These are phyloP conservation scores for Camellia japonica DNA, from an alignment of 148 eudicot genomes.

Conservation along the genomic window DNA sequence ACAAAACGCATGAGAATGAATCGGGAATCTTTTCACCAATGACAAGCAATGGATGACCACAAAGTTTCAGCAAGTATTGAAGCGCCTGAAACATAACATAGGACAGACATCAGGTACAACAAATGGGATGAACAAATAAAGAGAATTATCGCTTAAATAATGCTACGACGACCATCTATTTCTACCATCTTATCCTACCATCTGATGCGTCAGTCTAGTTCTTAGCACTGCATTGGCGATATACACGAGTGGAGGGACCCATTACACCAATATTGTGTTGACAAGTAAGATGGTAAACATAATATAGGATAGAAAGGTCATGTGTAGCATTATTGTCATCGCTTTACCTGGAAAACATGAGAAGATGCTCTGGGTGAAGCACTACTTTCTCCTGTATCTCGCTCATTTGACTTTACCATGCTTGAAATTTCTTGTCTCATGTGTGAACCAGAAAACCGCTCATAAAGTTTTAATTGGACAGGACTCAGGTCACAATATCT, in stretches of 20 bases:
- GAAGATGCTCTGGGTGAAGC: slow-evolving; percentile 70
- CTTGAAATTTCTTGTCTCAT: slow-evolving; percentile 81
- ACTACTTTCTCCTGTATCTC: slow-evolving; percentile 53
- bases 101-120: slow-evolving; percentile 11
- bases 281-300: too few relatives aligned
- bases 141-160: not conserved
- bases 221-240: too few relatives aligned
- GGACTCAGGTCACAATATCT: slow-evolving; percentile 97
- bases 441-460: slow-evolving; percentile 85
- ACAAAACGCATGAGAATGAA: slow-evolving; percentile 47
- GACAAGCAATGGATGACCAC: slow-evolving; percentile 97
- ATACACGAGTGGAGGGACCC: too few relatives aligned
- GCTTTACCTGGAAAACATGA: slow-evolving; percentile 80
- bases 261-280: too few relatives aligned
- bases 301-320: too few relatives aligned
- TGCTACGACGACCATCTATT: too few relatives aligned
- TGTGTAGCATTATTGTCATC: too few relatives aligned
- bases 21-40: slow-evolving; percentile 68
- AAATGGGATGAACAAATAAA: not conserved
- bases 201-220: too few relatives aligned
- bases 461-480: slow-evolving; percentile 88
- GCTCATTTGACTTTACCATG: slow-evolving; percentile 58
- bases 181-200: too few relatives aligned
- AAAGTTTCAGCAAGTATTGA: slow-evolving; percentile 90
- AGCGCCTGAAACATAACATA: slow-evolving; percentile 55